Conservation (phyloP, 1,284 basidiomycete genomes). For the Trichosporon sp. region DNA sequence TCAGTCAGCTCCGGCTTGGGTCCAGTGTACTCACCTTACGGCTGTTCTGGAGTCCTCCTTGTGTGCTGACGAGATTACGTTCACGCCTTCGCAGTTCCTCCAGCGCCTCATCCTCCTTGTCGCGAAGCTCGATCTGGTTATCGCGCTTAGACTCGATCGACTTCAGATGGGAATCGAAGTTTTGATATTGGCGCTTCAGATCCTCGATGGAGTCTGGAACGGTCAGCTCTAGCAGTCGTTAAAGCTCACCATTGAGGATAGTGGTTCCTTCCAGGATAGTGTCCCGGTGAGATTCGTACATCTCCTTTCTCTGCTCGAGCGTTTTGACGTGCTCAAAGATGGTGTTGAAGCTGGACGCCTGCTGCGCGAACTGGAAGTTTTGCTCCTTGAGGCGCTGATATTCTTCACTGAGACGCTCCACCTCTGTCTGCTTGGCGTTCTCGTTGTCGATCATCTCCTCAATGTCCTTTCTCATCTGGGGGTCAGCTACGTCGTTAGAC, state of each 20-base stretch:
- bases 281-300: conserved; percentile 60
- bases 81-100: conserved; percentile 36
- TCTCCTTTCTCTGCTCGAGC: conserved; percentile 64
- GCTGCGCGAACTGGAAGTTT: conserved; percentile 78
- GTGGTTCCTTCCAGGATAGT: conserved; percentile 58
- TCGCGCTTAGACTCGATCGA: conserved; percentile 34
- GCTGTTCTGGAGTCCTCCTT: conserved; percentile 40
- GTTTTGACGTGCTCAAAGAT: conserved; percentile 69
- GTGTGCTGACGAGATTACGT: conserved; percentile 32
- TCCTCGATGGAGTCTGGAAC: conserved; percentile 71
- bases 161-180: conserved; percentile 59
- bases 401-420: conserved; percentile 64
- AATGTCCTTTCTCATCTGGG: conserved; percentile 38
- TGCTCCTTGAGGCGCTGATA: conserved; percentile 65
- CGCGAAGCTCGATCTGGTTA: conserved; percentile 33
- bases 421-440: conserved; percentile 65
- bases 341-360: conserved; percentile 77
- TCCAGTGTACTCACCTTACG: conserved; percentile 31
- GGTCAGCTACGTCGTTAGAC: not conserved
- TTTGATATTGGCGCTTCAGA: conserved; percentile 62
- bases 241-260: conserved; percentile 62
- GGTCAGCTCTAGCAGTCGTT: conserved; percentile 2
- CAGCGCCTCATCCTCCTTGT: conserved; percentile 38
- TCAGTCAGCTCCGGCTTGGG: not conserved
- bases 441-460: conserved; percentile 64